phyloP scores from a whole-genome alignment of 805 yeast species.

The Lipomyces oligophaga region DNA sequence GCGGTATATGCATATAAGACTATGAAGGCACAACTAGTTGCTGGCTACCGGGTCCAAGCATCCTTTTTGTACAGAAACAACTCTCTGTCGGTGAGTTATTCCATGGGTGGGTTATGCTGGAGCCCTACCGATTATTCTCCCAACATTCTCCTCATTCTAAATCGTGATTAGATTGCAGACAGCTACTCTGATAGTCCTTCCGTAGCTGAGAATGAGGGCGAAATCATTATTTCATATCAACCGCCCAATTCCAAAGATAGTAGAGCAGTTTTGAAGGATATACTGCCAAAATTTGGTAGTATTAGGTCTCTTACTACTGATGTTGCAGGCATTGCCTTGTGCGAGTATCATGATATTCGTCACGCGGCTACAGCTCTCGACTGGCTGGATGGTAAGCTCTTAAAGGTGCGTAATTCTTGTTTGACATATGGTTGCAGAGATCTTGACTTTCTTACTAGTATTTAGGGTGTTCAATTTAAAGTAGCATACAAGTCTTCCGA shows the following conservation, averaged over 20 bases:
- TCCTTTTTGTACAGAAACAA: constrained; percentile 21
- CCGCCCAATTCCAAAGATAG: constrained; percentile 11
- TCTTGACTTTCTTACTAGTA: neutral
- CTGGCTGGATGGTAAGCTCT: constrained; percentile 30
- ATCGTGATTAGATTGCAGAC: constrained; percentile 14
- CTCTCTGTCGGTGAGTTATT: constrained; percentile 10
- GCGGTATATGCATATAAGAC: constrained; percentile 30
- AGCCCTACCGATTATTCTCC: neutral
- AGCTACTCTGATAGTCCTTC: constrained; percentile 27
- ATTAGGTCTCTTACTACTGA: constrained; percentile 23
- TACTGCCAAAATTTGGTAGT: constrained; percentile 30
- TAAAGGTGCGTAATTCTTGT: constrained; percentile 25
- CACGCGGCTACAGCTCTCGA: constrained; percentile 37
- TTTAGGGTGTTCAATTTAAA: constrained; percentile 16
- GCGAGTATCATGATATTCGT: constrained; percentile 40
- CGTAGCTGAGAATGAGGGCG: constrained; percentile 22
- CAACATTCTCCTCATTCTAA: too few relatives aligned
- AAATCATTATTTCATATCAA: constrained; percentile 15
- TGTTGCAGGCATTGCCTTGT: constrained; percentile 28
- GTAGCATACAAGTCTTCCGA: constrained; percentile 9
- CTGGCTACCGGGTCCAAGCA: constrained; percentile 23
- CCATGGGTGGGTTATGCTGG: neutral
- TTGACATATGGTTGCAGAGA: neutral
- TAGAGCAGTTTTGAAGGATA: constrained; percentile 9
- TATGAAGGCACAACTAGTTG: constrained; percentile 29